phyloP scores from a whole-genome alignment of 805 yeast genomes.

The Candida ficus region DNA sequence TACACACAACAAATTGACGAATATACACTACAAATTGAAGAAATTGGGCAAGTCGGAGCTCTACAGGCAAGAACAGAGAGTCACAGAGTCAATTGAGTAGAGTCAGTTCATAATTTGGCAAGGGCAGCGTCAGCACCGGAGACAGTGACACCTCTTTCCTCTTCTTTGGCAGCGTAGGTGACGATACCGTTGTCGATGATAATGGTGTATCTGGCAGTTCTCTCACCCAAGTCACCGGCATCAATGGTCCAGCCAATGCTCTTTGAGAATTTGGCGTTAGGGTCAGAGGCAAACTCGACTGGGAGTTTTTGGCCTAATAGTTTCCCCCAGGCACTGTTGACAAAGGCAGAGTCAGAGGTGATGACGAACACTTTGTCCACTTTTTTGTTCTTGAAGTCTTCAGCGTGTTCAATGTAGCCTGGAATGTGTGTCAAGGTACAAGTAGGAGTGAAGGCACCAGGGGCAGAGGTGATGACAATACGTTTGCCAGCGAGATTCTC shows the following conservation, averaged over 20 bases:
- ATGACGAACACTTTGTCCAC: constrained; percentile 56
- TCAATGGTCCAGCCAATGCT: constrained; percentile 55
- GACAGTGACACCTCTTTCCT: constrained; percentile 22
- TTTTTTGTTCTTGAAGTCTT: constrained; percentile 50
- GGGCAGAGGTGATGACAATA: constrained; percentile 68
- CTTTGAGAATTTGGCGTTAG: constrained; percentile 53
- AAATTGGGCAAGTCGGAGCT: too few relatives aligned
- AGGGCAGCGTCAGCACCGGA: constrained; percentile 26
- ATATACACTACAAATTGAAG: too few relatives aligned
- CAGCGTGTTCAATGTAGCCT: constrained; percentile 47
- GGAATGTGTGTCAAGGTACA: constrained; percentile 72
- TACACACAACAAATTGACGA: too few relatives aligned
- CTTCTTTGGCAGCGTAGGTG: constrained; percentile 38
- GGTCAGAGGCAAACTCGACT: constrained; percentile 57
- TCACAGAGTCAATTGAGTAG: not conserved
- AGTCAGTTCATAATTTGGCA: constrained; percentile 20
- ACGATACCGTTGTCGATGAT: constrained; percentile 57
- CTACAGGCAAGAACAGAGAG: not conserved
- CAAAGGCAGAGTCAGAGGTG: constrained; percentile 70
- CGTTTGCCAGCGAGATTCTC: constrained; percentile 25
- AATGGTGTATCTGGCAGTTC: constrained; percentile 70
- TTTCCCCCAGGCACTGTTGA: constrained; percentile 62
- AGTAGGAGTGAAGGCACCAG: constrained; percentile 87
- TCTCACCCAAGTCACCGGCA: constrained; percentile 46
- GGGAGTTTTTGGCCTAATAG: constrained; percentile 30